Evolutionary conservation across 805 yeast genomes (phyloP).

Genomic region (Wickerhamomyces canadensis): DNA sequence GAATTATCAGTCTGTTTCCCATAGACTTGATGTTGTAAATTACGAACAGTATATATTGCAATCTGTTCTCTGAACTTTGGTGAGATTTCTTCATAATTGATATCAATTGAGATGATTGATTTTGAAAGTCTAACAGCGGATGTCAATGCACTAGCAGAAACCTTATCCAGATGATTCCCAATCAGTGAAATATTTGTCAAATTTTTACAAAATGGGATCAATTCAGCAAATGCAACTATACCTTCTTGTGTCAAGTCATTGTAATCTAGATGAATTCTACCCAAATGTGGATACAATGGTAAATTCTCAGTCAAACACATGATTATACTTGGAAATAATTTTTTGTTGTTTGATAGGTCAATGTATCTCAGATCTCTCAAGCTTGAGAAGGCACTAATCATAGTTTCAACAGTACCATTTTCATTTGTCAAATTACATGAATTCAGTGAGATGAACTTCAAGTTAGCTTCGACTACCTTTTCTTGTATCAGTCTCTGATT

Average conservation of each 20-base stretch:
- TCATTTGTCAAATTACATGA: slow-evolving; percentile 49
- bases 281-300: slow-evolving; percentile 62
- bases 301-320: slow-evolving; percentile 50
- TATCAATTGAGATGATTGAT: slow-evolving; percentile 59
- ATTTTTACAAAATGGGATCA: slow-evolving; percentile 61
- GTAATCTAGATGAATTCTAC: slow-evolving; percentile 66
- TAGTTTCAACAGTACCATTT: slow-evolving; percentile 25
- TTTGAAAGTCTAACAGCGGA: slow-evolving; percentile 60
- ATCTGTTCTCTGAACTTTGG: slow-evolving; percentile 55
- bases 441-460: slow-evolving; percentile 55
- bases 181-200: slow-evolving; percentile 61
- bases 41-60: slow-evolving; percentile 74
- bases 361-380: slow-evolving; percentile 60
- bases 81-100: slow-evolving; percentile 56
- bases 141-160: slow-evolving; percentile 59
- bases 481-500: slow-evolving; percentile 21
- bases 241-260: slow-evolving; percentile 52
- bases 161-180: slow-evolving; percentile 60
- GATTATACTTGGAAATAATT: slow-evolving; percentile 56
- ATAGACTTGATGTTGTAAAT: slow-evolving; percentile 57
- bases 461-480: slow-evolving; percentile 20
- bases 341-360: slow-evolving; percentile 74
- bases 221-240: slow-evolving; percentile 61
- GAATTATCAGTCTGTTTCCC: slow-evolving; percentile 14
- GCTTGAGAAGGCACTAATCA: slow-evolving; percentile 45